A percentile compares a stretch with the other conserved stretches of the same genome.
phyloP scores from a whole-genome alignment of 306 rosid species.

The Trifolium subterraneum region DNA sequence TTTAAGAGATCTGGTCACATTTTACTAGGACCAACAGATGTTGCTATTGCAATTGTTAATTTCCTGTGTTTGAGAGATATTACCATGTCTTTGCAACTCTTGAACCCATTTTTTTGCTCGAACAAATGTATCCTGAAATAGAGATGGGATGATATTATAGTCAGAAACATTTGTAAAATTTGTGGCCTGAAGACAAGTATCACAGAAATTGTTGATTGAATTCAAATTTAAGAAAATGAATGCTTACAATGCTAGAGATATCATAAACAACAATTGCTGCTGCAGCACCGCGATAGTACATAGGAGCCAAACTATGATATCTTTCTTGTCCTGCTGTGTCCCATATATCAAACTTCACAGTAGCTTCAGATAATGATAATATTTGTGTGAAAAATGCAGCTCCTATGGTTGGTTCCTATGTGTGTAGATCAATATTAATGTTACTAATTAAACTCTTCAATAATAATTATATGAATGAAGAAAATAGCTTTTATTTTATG shows the following conservation, averaged over 20 bases:
- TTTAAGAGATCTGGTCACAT: not conserved
- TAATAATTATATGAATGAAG: not conserved
- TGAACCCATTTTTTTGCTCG: slow-evolving; percentile 94
- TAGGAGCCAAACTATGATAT: slow-evolving; percentile 90
- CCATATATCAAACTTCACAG: slow-evolving; percentile 94
- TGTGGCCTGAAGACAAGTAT: not conserved
- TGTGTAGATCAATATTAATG: slow-evolving; percentile 22
- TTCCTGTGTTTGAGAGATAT: slow-evolving; percentile 33
- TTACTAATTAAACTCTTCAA: slow-evolving; percentile 5
- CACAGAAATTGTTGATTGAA: slow-evolving; percentile 10
- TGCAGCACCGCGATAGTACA: slow-evolving; percentile 96
- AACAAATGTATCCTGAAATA: slow-evolving; percentile 74
- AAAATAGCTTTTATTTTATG: slow-evolving; percentile 13
- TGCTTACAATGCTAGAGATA: slow-evolving; percentile 64
- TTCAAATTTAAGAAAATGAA: slow-evolving; percentile 20
- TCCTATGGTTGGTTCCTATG: slow-evolving; percentile 90
- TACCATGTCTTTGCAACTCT: slow-evolving; percentile 84
- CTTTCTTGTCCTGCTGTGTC: slow-evolving; percentile 97
- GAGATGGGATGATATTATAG: not conserved
- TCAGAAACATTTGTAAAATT: too few species aligned
- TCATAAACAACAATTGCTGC: slow-evolving; percentile 86
- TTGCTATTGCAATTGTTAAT: not conserved
- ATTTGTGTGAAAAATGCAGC: slow-evolving; percentile 93
- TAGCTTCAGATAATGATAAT: slow-evolving; percentile 77
- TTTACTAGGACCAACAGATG: not conserved